These are phyloP conservation scores for Coriaria nepalensis DNA, from an alignment of 306 rosid genomes.

Conservation along the genomic window DNA sequence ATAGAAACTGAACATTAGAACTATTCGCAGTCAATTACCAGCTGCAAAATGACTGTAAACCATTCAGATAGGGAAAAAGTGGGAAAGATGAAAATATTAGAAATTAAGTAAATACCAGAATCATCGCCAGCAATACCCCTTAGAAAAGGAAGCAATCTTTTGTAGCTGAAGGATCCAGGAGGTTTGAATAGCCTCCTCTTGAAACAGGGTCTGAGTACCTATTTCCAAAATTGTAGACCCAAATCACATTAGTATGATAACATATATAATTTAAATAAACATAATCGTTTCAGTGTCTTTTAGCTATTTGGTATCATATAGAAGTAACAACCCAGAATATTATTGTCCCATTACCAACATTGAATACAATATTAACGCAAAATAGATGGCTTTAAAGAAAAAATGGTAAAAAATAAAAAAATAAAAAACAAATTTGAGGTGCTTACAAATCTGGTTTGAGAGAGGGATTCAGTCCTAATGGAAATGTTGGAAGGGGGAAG, in stretches of 20 bases:
- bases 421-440: neutral
- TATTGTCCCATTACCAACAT: no score
- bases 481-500: conserved; percentile 4
- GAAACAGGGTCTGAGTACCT: conserved; percentile 44
- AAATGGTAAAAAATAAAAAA: no score
- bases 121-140: conserved; percentile 19
- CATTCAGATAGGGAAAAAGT: neutral
- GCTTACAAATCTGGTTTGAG: conserved; percentile 30
- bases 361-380: no score
- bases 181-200: conserved; percentile 48
- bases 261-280: neutral
- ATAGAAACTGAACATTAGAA: conserved; percentile 1
- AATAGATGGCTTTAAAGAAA: no score
- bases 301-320: no score
- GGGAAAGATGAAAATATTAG: neutral
- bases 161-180: conserved; percentile 62
- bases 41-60: neutral
- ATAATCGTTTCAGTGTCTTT: neutral
- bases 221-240: conserved; percentile 14
- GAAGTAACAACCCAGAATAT: no score
- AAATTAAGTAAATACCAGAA: conserved; percentile 23
- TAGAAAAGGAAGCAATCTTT: conserved; percentile 56
- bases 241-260: conserved; percentile 5
- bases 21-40: neutral
- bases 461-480: conserved; percentile 5